Percentiles rank a stretch among this genome's conserved stretches.
Evolutionary conservation across 805 yeast species (phyloP).

Genomic region (Vanderwaltozyma yarrowii): DNA sequence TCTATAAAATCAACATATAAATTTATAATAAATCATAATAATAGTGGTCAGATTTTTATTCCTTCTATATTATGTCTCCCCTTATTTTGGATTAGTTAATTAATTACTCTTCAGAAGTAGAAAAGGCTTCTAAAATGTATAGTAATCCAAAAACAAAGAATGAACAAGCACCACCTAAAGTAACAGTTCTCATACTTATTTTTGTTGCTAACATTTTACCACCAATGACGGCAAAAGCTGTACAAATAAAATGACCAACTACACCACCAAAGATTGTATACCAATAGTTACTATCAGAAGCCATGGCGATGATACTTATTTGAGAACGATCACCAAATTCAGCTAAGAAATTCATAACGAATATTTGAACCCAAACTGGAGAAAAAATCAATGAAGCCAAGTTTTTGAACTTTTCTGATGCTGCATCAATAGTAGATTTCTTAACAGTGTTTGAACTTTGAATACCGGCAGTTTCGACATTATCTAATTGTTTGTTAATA

Average conservation of each 20-base stretch:
- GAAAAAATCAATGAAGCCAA: constrained; percentile 59
- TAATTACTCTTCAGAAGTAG: background rate
- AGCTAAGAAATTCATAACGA: constrained; percentile 90
- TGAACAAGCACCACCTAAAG: constrained; percentile 82
- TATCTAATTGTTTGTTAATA: constrained; percentile 39
- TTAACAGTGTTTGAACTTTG: constrained; percentile 5
- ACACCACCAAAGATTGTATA: constrained; percentile 81
- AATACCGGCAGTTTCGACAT: constrained; percentile 48
- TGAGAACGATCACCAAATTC: constrained; percentile 99
- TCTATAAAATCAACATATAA: background rate
- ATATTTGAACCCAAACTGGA: constrained; percentile 90
- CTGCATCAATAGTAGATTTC: constrained; percentile 10
- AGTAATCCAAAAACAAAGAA: constrained; percentile 74
- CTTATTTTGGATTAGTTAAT: too few relatives aligned
- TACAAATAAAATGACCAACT: constrained; percentile 80
- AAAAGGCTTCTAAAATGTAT: constrained; percentile 65
- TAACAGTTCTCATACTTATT: constrained; percentile 84
- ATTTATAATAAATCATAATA: background rate
- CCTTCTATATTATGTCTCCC: too few relatives aligned
- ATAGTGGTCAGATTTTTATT: too few relatives aligned
- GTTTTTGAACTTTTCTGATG: constrained; percentile 35
- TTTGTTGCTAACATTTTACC: constrained; percentile 84
- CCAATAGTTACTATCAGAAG: constrained; percentile 92
- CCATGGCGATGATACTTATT: constrained; percentile 96
- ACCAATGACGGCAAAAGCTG: constrained; percentile 84